These are phyloP conservation scores for Penicillium cataractarum DNA, from an alignment of 495 filamentous ascomycete species.

Conservation along the genomic window DNA sequence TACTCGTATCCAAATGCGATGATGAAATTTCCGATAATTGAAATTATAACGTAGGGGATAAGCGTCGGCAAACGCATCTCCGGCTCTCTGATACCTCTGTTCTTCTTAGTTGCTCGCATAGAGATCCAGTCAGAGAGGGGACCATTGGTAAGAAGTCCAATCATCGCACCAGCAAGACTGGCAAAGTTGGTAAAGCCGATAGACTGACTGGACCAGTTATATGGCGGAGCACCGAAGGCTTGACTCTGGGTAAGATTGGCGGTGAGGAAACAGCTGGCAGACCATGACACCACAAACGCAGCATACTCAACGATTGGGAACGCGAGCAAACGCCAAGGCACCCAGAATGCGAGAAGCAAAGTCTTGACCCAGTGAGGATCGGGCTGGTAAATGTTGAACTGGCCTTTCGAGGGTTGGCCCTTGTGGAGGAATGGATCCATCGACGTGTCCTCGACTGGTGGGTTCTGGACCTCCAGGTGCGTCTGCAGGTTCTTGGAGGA, in stretches of 20 bases:
- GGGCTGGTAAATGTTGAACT: constrained; percentile 57
- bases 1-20: constrained; percentile 63
- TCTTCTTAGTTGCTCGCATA: constrained; percentile 57
- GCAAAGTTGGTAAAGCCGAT: constrained; percentile 57
- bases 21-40: constrained; percentile 62
- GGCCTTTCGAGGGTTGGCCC: constrained; percentile 54
- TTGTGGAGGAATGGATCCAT: constrained; percentile 45
- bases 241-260: constrained; percentile 67
- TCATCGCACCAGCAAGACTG: constrained; percentile 50
- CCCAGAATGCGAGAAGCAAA: constrained; percentile 44
- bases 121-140: constrained; percentile 63
- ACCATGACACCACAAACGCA: constrained; percentile 63
- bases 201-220: constrained; percentile 54
- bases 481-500: background rate
- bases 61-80: constrained; percentile 69
- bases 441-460: constrained; percentile 7
- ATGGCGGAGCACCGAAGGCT: constrained; percentile 62
- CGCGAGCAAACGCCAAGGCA: constrained; percentile 59
- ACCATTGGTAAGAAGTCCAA: constrained; percentile 61
- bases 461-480: background rate
- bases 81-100: constrained; percentile 67
- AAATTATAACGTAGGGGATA: constrained; percentile 61
- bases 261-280: constrained; percentile 61
- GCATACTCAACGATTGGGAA: constrained; percentile 68
- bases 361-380: constrained; percentile 43